Conservation (phyloP, 2,329 filamentous ascomycete genomes). For the Camillea tinctor region DNA sequence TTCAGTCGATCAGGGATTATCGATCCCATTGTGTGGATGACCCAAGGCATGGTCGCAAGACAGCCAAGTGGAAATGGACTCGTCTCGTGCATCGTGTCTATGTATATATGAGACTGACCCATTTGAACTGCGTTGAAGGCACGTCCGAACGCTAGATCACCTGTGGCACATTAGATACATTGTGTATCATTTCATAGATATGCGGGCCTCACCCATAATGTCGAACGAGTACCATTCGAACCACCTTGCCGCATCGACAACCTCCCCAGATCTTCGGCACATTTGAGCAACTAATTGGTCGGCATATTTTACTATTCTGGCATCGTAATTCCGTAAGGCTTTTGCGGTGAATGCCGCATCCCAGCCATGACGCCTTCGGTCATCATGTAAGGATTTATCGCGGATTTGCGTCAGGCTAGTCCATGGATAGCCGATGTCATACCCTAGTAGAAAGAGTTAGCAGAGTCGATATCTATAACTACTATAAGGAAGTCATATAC, state of each 20-base stretch:
- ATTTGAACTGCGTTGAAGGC: conserved; percentile 14
- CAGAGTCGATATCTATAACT: neutral
- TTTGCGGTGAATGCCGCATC: conserved; percentile 19
- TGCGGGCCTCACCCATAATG: conserved; percentile 17
- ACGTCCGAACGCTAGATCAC: conserved; percentile 19
- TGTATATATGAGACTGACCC: conserved; percentile 15
- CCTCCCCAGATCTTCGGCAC: conserved; percentile 8
- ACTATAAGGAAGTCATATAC: conserved; percentile 1
- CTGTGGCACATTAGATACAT: conserved; percentile 4
- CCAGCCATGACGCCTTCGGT: conserved; percentile 18
- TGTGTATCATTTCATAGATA: neutral
- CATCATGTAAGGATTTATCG: conserved; percentile 13
- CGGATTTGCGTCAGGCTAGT: conserved; percentile 15
- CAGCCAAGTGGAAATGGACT: conserved; percentile 10
- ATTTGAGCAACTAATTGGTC: conserved; percentile 16
- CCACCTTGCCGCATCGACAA: conserved; percentile 14
- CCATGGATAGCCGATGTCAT: conserved; percentile 17
- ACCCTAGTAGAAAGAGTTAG: conserved; percentile 11
- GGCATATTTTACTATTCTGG: conserved; percentile 16
- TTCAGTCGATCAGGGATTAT: conserved; percentile 13
- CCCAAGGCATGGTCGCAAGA: conserved; percentile 16
- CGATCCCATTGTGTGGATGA: conserved; percentile 12
- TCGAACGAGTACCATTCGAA: conserved; percentile 20
- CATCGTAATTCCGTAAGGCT: conserved; percentile 15
- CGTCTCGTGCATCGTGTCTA: conserved; percentile 18